phyloP scores from a whole-genome alignment of 2,329 filamentous ascomycete species.

The Fusarium drepaniforme region DNA sequence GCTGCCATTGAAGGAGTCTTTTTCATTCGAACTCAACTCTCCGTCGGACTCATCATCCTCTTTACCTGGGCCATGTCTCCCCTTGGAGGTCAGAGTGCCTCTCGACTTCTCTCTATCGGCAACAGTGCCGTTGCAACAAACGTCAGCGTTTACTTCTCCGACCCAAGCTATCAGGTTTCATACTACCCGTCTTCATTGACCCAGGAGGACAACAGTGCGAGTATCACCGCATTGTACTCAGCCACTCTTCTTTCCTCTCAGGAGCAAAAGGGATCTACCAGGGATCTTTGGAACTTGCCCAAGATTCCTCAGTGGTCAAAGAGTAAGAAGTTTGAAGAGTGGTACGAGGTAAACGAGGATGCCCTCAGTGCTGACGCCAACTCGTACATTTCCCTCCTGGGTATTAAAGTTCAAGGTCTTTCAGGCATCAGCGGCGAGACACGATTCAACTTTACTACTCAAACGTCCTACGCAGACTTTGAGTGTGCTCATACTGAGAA shows the following conservation, averaged over 20 bases:
- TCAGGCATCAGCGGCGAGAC: neutral
- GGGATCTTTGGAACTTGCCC: slow-evolving; percentile 20
- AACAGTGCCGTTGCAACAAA: neutral
- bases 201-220: neutral
- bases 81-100: slow-evolving; percentile 17
- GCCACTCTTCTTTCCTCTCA: neutral
- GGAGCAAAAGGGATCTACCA: neutral
- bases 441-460: slow-evolving; percentile 2
- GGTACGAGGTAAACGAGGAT: neutral
- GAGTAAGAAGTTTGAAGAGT: neutral
- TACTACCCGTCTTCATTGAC: neutral
- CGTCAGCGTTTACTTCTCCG: neutral
- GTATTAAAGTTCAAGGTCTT: slow-evolving; percentile 2
- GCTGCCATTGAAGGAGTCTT: slow-evolving; percentile 9
- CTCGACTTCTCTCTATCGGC: neutral
- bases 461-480: slow-evolving; percentile 1
- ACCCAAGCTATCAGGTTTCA: neutral
- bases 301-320: slow-evolving; percentile 16
- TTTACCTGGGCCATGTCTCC: slow-evolving; percentile 15
- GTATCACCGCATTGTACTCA: neutral
- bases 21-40: slow-evolving; percentile 2
- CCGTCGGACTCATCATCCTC: neutral
- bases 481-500: neutral
- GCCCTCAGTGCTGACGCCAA: neutral
- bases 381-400: slow-evolving; percentile 5